Base-by-base conservation (phyloP, 169 alveolate species). In the Babesia caballi region DNA sequence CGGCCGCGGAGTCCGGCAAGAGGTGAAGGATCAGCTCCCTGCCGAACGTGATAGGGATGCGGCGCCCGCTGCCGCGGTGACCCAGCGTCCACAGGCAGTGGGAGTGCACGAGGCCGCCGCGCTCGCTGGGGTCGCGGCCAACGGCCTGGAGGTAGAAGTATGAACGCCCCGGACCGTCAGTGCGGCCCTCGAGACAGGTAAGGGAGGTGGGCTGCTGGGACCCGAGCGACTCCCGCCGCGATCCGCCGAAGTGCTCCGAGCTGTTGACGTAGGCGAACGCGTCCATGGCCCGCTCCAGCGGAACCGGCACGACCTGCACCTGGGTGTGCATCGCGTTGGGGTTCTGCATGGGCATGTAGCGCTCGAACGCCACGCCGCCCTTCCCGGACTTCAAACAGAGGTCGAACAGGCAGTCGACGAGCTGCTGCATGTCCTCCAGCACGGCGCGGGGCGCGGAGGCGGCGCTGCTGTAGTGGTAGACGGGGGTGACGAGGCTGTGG, bases 331-430 rank as follows among this genome's bases (percentile, higher is more conserved):
- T 78, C n/a, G 87, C 87, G 23, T 14, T 32, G 7, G 66, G 66
- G 66, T 51, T 68, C 7, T 52, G 61, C 87, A 78, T 68, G 7
- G 87, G 87, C 68, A 78, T 73, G 69, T 53, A 78, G 0, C 87
- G 63, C 46, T 78, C 87, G 25, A 78, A 78, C n/a, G 83, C 87
- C 1, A 78, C 46, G 9, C 56, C 87, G 28, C 87, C 87, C 67
- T 21, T 56, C 17, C 87, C 87, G 32, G 21, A 27, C n/a, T 61
- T 54, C 12, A 78, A 33, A n/a, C 72, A 63, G 17, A 69, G 49
- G n/a, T 78, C 83, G 28, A 78, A 44, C 17, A 69, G 77, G 21
- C 57, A 38, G 40, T 78, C 83, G 27, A 78, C 63, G 4, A 69
- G 54, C 32, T 52, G 41, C 54, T 78, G 68, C 58, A 78, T 57